Evolutionary conservation across 2,329 filamentous ascomycete genomes (phyloP).

Genomic region (Trichoderma sp.): DNA sequence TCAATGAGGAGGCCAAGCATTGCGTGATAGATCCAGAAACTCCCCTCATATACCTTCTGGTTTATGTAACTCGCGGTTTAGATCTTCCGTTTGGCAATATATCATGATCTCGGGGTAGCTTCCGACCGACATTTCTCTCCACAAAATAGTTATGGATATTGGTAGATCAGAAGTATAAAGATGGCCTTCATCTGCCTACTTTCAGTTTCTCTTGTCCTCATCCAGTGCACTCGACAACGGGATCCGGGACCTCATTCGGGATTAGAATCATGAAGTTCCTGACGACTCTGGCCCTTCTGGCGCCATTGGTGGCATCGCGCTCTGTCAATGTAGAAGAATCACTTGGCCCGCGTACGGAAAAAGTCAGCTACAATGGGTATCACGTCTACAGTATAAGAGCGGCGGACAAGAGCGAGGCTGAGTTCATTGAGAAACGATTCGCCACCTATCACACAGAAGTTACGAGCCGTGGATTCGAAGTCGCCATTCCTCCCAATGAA

Average conservation of each 20-base stretch:
- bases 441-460: slow-evolving; percentile 2
- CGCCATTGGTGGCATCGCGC: neutral
- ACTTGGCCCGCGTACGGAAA: neutral
- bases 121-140: neutral
- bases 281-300: neutral
- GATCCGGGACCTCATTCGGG: neutral
- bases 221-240: neutral
- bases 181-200: neutral
- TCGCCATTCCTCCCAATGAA: slow-evolving; percentile 1
- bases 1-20: slow-evolving; percentile 9
- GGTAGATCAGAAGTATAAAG: neutral
- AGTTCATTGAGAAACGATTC: neutral
- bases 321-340: neutral
- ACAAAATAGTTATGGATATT: neutral
- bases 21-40: neutral
- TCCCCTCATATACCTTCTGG: neutral
- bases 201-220: neutral
- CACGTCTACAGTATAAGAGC: slow-evolving; percentile 5
- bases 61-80: neutral
- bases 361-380: slow-evolving; percentile 4
- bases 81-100: neutral
- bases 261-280: neutral
- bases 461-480: neutral
- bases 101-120: neutral
- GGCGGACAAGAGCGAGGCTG: neutral